Conservation (phyloP, 2,329 filamentous ascomycete genomes). For the Didymella pomorum region DNA sequence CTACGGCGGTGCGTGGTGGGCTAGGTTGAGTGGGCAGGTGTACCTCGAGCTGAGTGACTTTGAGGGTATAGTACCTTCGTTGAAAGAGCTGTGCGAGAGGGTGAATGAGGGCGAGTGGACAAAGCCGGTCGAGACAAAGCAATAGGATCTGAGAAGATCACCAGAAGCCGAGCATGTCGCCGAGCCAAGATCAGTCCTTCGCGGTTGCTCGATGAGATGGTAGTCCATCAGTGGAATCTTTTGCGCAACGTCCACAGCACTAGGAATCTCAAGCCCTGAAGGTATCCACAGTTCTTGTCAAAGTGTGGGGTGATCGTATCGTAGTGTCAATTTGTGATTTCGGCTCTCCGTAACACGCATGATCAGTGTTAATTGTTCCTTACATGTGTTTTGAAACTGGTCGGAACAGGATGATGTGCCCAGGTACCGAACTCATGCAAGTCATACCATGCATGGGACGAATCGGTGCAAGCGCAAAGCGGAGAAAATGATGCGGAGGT, state of each 20-base stretch:
- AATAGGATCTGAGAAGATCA: not conserved
- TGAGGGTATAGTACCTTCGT: constrained; percentile 67
- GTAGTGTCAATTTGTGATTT: not conserved
- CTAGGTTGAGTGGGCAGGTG: constrained; percentile 78
- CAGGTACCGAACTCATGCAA: constrained; percentile 1
- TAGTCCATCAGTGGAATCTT: not conserved
- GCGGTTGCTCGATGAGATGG: not conserved
- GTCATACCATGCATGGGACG: constrained; percentile 18
- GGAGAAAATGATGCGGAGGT: constrained; percentile 29
- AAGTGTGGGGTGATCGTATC: not conserved
- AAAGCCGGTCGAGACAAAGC: not conserved
- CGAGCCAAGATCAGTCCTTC: not conserved
- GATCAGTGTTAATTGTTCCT: too few relatives aligned
- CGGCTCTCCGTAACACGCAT: not conserved
- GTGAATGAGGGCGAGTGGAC: constrained; percentile 57
- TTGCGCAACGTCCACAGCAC: not conserved
- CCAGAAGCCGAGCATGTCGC: not conserved
- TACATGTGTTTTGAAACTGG: too few relatives aligned
- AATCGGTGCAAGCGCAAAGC: constrained; percentile 42
- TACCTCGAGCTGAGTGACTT: constrained; percentile 86
- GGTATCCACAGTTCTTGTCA: not conserved
- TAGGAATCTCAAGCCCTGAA: not conserved
- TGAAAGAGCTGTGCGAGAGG: constrained; percentile 66
- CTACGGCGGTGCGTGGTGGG: constrained; percentile 71
- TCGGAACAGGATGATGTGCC: too few relatives aligned